Percentiles rank a stretch among this genome's conserved stretches.
Conservation (phyloP, 2,329 filamentous ascomycete species). For the Penicillium sp. region DNA sequence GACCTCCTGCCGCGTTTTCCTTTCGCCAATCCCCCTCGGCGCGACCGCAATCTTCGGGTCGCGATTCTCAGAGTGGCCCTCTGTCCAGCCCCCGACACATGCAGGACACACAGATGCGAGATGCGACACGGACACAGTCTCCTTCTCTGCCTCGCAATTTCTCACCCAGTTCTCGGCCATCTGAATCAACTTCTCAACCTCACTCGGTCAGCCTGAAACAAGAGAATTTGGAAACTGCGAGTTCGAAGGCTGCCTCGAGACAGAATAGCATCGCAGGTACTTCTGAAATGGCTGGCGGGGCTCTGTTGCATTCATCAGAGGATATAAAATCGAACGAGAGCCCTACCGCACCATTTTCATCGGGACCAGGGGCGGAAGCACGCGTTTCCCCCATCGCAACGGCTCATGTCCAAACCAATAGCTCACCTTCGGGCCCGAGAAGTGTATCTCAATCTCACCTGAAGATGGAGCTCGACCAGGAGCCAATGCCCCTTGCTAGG, state of each 20-base stretch:
- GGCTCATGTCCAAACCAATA: slow-evolving; percentile 23
- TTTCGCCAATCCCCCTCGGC: slow-evolving; percentile 34
- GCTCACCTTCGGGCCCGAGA: slow-evolving; percentile 25
- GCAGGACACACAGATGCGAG: slow-evolving; percentile 27
- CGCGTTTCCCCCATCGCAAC: slow-evolving; percentile 13
- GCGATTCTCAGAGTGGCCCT: slow-evolving; percentile 30
- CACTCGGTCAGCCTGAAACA: slow-evolving; percentile 56
- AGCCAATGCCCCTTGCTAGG: slow-evolving; percentile 17
- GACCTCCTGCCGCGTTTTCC: slow-evolving; percentile 38
- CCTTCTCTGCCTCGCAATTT: slow-evolving; percentile 26
- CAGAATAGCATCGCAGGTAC: slow-evolving; percentile 26
- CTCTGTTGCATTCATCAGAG: slow-evolving; percentile 24
- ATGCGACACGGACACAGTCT: slow-evolving; percentile 26
- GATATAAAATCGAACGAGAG: slow-evolving; percentile 29
- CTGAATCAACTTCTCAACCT: slow-evolving; percentile 26
- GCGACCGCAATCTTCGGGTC: slow-evolving; percentile 37
- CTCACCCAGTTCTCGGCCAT: slow-evolving; percentile 37
- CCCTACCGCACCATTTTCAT: slow-evolving; percentile 16
- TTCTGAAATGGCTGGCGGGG: slow-evolving; percentile 22
- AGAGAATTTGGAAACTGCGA: slow-evolving; percentile 68
- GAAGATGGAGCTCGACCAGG: slow-evolving; percentile 24
- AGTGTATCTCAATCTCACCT: slow-evolving; percentile 17
- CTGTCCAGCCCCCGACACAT: slow-evolving; percentile 32
- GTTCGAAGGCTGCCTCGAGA: slow-evolving; percentile 61
- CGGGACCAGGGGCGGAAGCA: slow-evolving; percentile 14